Base-by-base conservation (phyloP, 2,329 filamentous ascomycete genomes). In the Chaetomiaceae sp. region DNA sequence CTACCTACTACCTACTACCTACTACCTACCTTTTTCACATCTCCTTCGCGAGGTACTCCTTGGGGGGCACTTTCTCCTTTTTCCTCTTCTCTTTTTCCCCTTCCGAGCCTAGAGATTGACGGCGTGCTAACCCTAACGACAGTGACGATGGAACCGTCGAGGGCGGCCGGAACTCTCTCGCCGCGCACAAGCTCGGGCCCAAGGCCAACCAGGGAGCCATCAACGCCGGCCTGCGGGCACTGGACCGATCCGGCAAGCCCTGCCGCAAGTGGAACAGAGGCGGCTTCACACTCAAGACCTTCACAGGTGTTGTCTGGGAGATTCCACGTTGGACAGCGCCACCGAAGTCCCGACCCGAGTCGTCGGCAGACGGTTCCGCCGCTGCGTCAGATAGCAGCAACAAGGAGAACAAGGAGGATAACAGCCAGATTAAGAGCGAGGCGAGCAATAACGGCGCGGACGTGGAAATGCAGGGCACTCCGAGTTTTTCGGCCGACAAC, bases 151-250 rank as follows among this genome's bases (percentile, higher is more conserved):
- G 82, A 27, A 77, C 78, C 27, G 77, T 82, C 65, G 82, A 86
- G 61, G 75, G 74, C 65, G 72, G 74, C 61, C 66, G 74, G 56
- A 70, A 71, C 61, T 74, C 77, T 62, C 71, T 75, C 41, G 73
- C 74, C 5, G 77, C 78, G 50, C 89, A 92, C 72, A 95, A 95
- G 70, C 85, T 97, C 23, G 92, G 92, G 3, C 94, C 94, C 61
- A 97, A 96, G 71, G 92, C 92, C 47, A 97, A 96, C 69, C 89
- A 92, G 65, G 94, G 94, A 59, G 92, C 92, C 55, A 99, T 99
- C 78, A 99, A 99, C 67, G 94, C 94, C 50, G 89, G 90, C 48
- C 85, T 99, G 45, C 89, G 94, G 51, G 92, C 94, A 11, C 87
- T 99, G 59, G 94, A 99, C 71, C 86, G 92, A 56, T 87, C 87